Base-by-base conservation (phyloP, 2,329 filamentous ascomycete species). In the Ophiostoma sp. region DNA sequence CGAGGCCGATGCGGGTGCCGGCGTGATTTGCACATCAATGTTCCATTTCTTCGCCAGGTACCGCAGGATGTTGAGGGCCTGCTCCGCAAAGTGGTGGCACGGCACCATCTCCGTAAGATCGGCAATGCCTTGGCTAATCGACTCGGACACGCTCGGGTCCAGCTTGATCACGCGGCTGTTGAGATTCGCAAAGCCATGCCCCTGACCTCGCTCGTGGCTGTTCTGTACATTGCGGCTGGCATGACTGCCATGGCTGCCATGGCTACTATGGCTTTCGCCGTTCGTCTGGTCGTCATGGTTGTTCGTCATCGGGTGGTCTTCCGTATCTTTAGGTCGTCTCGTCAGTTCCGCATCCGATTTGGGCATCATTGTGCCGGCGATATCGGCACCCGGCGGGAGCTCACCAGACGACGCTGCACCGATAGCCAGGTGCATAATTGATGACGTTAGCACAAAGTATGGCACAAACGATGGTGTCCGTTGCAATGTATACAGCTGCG, bases 61-160 rank as follows among this genome's bases (percentile, higher is more conserved):
- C 0, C 83, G 82, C 4, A 89, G 77, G 23, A 89, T 89, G 72
- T 86, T 85, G 66, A 87, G 81, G 0, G 86, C 86, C 73, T 87
- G 85, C 74, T 86, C 84, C 13, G 86, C 86, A 74, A 88, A 88
- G 70, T 85, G 83, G 73, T 88, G 86, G 69, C 86, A 87, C 0
- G 83, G 83, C 0, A 84, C 83, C 87, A 89, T 89, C 74, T 88
- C 85, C 1, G 83, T 83, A 20, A 89, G 78, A 72, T 88, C 85
- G 1, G 82, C 77, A 44, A 89, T 86, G 15, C 86, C 85, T 69
- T 85, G 84, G 11, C 78, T 80, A 44, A 89, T 80, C 1, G 82
- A 78, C 41, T 82, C 80, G 2, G 79, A 76, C 1, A 83, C 82
- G 11, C 76, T 79, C 0, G 82, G 77, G 68, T 81, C 79, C 8